These are phyloP conservation scores for Apiospora saccharicola DNA, from an alignment of 2,329 filamentous ascomycete genomes.

Conservation along the genomic window DNA sequence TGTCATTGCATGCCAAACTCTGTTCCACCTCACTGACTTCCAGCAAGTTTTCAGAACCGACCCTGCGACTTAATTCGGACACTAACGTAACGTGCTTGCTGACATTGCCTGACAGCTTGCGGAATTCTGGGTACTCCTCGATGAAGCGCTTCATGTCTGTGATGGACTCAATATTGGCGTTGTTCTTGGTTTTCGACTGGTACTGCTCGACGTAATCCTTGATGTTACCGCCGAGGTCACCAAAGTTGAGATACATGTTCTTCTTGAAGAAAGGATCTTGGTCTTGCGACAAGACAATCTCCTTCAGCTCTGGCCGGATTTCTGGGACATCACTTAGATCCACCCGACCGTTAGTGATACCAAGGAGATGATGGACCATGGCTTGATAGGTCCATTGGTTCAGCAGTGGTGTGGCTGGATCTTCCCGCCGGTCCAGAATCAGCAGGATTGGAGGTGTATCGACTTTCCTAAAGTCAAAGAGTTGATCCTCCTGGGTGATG, in stretches of 20 bases:
- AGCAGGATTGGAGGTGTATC: conserved; percentile 94
- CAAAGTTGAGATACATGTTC: conserved; percentile 99
- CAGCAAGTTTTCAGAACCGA: conserved; percentile 85
- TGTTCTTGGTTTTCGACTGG: conserved; percentile 96
- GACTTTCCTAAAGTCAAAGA: conserved; percentile 95
- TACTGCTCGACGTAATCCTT: conserved; percentile 99
- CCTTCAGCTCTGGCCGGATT: conserved; percentile 84
- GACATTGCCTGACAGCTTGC: conserved; percentile 95
- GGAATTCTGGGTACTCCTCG: conserved; percentile 97
- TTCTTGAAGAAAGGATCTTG: conserved; percentile 99
- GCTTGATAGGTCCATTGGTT: conserved; percentile 99
- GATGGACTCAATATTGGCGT: conserved; percentile 95
- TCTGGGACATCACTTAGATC: conserved; percentile 86
- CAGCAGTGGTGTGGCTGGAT: conserved; percentile 91
- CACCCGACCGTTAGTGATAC: conserved; percentile 94
- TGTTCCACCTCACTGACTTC: conserved; percentile 98
- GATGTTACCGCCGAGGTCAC: conserved; percentile 92
- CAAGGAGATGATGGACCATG: conserved; percentile 98
- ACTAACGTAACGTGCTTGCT: conserved; percentile 98
- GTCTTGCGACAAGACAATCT: conserved; percentile 94
- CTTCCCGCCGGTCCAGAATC: conserved; percentile 88
- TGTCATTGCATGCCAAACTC: conserved; percentile 95
- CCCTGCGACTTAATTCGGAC: conserved; percentile 87
- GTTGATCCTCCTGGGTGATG: conserved; percentile 92
- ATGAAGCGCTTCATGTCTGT: conserved; percentile 99